A percentile compares a stretch with the other conserved stretches of the same genome.
Evolutionary conservation across 345 rosid genomes (phyloP).

Genomic region (Ailanthus altissimus): DNA sequence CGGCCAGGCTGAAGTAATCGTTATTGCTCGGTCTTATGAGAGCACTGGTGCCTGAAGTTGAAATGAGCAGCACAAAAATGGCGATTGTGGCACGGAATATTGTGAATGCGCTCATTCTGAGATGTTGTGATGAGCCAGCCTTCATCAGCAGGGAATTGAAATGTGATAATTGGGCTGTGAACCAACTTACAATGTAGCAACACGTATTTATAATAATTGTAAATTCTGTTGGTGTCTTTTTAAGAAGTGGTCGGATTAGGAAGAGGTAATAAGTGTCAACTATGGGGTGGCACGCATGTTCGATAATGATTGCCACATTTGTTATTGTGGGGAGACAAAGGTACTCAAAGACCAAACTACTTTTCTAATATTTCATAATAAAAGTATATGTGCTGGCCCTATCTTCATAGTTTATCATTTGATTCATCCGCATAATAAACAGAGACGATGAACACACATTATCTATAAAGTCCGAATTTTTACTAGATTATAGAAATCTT

Average conservation of each 20-base stretch:
- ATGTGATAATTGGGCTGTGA: no score
- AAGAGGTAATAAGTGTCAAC: neutral
- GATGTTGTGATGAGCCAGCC: no score
- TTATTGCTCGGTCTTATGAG: neutral
- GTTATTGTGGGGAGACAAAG: constrained; percentile 25
- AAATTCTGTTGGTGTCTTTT: neutral
- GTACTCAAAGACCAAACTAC: neutral
- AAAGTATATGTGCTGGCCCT: neutral
- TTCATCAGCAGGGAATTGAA: no score
- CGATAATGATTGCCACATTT: constrained; percentile 61
- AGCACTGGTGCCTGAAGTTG: constrained; percentile 18
- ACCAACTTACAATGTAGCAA: no score
- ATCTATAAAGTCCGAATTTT: neutral
- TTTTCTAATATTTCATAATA: constrained; percentile 15
- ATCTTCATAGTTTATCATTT: neutral
- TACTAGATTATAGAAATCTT: neutral
- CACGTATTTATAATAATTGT: neutral
- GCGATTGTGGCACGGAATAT: neutral
- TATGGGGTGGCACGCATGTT: constrained; percentile 42
- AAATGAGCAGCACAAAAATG: constrained; percentile 24
- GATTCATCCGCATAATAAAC: neutral
- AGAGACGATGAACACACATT: neutral
- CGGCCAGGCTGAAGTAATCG: constrained; percentile 20
- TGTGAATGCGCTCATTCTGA: neutral
- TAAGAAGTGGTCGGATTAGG: neutral